Percentiles rank a stretch among this genome's conserved stretches.
Evolutionary conservation across 1,139 yeast species (phyloP).

Genomic region (Sporopachydermia cereana): DNA sequence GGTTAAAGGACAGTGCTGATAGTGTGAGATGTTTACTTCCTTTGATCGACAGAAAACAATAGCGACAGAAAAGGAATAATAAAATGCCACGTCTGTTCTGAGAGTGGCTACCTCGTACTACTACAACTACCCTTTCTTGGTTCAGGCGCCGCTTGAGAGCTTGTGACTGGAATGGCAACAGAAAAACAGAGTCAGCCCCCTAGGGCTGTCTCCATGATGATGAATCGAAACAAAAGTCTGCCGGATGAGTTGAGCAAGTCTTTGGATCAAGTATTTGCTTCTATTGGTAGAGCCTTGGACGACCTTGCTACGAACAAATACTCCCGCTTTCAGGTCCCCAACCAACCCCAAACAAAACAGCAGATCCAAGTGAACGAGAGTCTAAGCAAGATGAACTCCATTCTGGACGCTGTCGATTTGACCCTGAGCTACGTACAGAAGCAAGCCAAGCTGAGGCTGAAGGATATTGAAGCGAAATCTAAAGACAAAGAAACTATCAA

Average conservation of each 20-base stretch:
- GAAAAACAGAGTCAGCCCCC: too few species aligned
- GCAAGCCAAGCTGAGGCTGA: neutral
- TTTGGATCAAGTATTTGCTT: constrained; percentile 3
- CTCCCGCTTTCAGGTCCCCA: neutral
- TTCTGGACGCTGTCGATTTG: neutral
- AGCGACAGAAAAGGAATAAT: too few species aligned
- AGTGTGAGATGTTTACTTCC: too few species aligned
- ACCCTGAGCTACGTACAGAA: neutral
- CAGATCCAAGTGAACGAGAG: constrained; percentile 1
- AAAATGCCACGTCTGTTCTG: too few species aligned
- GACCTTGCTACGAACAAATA: neutral
- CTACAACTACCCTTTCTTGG: too few species aligned
- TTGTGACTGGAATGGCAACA: too few species aligned
- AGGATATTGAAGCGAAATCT: neutral
- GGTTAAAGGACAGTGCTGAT: too few species aligned
- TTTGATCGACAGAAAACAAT: too few species aligned
- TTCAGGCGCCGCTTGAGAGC: too few species aligned
- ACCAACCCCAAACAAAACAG: neutral
- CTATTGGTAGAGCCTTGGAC: neutral
- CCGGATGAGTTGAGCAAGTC: neutral
- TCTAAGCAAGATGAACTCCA: neutral
- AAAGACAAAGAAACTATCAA: neutral
- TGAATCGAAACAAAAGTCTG: neutral
- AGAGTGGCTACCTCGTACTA: too few species aligned
- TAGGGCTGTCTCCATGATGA: neutral